phyloP scores from a whole-genome alignment of 176 grass and related monocot genomes.

The Musa acuminata region DNA sequence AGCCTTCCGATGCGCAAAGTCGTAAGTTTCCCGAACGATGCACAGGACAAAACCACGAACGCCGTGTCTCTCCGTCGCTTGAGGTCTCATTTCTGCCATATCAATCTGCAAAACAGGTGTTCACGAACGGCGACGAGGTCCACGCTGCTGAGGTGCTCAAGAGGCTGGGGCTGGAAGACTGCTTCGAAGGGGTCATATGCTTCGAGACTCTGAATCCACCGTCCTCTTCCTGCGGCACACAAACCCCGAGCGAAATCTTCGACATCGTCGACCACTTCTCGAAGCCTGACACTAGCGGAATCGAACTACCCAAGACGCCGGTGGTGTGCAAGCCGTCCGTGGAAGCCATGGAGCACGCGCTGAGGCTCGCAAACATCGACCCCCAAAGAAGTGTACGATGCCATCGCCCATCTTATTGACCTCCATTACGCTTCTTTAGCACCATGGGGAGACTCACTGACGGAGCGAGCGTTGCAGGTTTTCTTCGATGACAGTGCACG shows the following conservation, averaged over 20 bases:
- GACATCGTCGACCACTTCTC: slow-evolving; percentile 71
- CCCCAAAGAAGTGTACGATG: slow-evolving; percentile 59
- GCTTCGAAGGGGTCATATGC: slow-evolving; percentile 96
- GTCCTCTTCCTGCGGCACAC: slow-evolving; percentile 21
- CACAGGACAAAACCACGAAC: background rate
- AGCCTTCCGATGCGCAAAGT: slow-evolving; percentile 81
- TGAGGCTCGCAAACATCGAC: slow-evolving; percentile 62
- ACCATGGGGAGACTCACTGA: background rate
- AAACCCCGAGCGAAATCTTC: slow-evolving; percentile 32
- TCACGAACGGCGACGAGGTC: slow-evolving; percentile 74
- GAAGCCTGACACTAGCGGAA: background rate
- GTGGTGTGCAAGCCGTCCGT: slow-evolving; percentile 87
- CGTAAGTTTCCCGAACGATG: slow-evolving; percentile 22
- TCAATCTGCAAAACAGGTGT: slow-evolving; percentile 38
- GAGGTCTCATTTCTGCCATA: no score
- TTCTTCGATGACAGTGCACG: slow-evolving; percentile 97
- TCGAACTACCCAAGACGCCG: slow-evolving; percentile 63
- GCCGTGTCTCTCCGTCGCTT: background rate
- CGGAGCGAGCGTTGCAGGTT: slow-evolving; percentile 37
- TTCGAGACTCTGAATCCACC: slow-evolving; percentile 92
- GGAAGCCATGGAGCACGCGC: slow-evolving; percentile 68
- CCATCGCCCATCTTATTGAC: background rate
- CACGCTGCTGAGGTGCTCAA: slow-evolving; percentile 56
- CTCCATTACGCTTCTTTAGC: background rate
- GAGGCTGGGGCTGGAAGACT: slow-evolving; percentile 85